Percentiles rank a stretch among this genome's conserved stretches.
These are phyloP conservation scores for Lentinula guzmanii DNA, from an alignment of 768 basidiomycete species.

Conservation along the genomic window DNA sequence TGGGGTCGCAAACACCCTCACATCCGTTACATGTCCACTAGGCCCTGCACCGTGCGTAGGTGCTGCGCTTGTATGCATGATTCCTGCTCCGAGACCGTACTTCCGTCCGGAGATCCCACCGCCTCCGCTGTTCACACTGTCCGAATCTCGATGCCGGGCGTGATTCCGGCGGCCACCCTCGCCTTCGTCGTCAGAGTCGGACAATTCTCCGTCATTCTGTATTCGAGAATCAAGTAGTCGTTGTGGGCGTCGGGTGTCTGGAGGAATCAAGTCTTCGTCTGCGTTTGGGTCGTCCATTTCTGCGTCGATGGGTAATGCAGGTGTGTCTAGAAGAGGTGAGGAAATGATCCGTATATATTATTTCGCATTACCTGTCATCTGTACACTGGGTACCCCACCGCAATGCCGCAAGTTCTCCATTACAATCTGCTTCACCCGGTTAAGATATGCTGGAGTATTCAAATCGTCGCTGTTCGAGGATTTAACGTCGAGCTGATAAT, in stretches of 20 bases:
- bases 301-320: slow-evolving; percentile 78
- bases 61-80: slow-evolving; percentile 56
- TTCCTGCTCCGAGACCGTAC: slow-evolving; percentile 66
- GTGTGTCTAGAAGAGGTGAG: slow-evolving; percentile 55
- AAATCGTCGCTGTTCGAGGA: slow-evolving; percentile 93
- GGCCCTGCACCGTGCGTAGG: slow-evolving; percentile 71
- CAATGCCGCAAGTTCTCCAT: slow-evolving; percentile 85
- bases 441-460: slow-evolving; percentile 89
- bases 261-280: slow-evolving; percentile 78
- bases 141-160: slow-evolving; percentile 48
- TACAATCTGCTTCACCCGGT: slow-evolving; percentile 88
- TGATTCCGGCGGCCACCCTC: slow-evolving; percentile 78
- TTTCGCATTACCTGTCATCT: slow-evolving; percentile 66
- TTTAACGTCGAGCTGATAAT: slow-evolving; percentile 93
- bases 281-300: slow-evolving; percentile 73
- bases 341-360: not conserved
- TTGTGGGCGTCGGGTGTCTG: slow-evolving; percentile 71
- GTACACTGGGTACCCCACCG: slow-evolving; percentile 88
- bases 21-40: slow-evolving; percentile 59
- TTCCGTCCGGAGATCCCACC: slow-evolving; percentile 30
- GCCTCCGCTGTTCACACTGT: slow-evolving; percentile 28
- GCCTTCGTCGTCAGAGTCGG: slow-evolving; percentile 98
- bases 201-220: slow-evolving; percentile 84
- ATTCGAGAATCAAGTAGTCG: slow-evolving; percentile 74
- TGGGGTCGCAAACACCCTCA: slow-evolving; percentile 32